These are phyloP conservation scores for Daphne laureola DNA, from an alignment of 441 rosid species.

Conservation along the genomic window DNA sequence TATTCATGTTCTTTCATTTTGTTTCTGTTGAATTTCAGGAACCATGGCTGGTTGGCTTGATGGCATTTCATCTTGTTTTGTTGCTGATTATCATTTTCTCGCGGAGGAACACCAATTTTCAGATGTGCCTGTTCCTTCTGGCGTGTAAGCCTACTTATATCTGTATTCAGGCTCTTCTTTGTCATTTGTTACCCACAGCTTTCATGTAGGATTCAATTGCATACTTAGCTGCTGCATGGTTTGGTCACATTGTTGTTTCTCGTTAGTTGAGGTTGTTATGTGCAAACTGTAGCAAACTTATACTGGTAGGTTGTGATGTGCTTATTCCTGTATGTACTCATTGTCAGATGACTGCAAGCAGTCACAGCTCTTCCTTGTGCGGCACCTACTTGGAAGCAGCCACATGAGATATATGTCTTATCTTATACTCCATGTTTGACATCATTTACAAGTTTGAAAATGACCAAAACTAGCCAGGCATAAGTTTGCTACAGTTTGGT, in stretches of 20 bases:
- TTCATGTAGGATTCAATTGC: not conserved
- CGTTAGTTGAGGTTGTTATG: too few species aligned
- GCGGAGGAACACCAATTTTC: slow-evolving; percentile 68
- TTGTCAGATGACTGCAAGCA: too few species aligned
- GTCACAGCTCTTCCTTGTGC: too few species aligned
- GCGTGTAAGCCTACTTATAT: slow-evolving; percentile 48
- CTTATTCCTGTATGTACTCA: too few species aligned
- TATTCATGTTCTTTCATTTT: not conserved
- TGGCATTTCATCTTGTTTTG: slow-evolving; percentile 57
- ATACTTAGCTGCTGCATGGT: not conserved
- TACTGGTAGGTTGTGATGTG: too few species aligned
- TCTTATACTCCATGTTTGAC: too few species aligned
- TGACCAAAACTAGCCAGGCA: too few species aligned
- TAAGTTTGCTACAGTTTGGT: too few species aligned
- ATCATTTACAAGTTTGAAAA: too few species aligned
- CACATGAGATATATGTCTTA: too few species aligned
- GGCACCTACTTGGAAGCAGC: too few species aligned
- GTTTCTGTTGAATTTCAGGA: slow-evolving; percentile 33
- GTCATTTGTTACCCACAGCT: not conserved
- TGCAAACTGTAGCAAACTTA: too few species aligned
- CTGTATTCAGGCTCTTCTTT: not conserved
- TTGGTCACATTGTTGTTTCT: not conserved
- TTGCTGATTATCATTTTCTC: slow-evolving; percentile 47
- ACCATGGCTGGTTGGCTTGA: slow-evolving; percentile 66
- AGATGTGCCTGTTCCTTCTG: slow-evolving; percentile 71